phyloP scores from a whole-genome alignment of 2,329 filamentous ascomycete genomes.

The Paracorniculantispora psalliotae region DNA sequence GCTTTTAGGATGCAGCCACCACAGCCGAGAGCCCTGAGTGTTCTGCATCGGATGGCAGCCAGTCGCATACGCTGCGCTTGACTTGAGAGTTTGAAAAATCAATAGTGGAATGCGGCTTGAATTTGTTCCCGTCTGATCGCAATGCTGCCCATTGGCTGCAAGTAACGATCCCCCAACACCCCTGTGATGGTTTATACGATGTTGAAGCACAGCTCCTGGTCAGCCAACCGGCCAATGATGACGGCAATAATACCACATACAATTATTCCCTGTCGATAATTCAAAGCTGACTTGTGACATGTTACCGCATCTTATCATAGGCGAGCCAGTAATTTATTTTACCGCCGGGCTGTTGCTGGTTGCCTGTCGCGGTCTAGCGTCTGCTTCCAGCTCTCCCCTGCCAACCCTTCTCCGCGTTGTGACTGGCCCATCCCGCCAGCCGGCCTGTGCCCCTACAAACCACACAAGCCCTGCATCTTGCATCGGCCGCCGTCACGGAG shows the following conservation, averaged over 20 bases:
- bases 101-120: no score
- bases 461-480: constrained; percentile 6
- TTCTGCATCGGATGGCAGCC: background rate
- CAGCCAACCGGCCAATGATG: no score
- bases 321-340: background rate
- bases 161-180: no score
- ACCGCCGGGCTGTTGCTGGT: background rate
- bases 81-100: no score
- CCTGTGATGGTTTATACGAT: no score
- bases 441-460: background rate
- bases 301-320: background rate
- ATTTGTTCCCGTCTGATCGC: no score
- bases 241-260: background rate
- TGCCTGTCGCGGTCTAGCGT: background rate
- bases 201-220: no score
- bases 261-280: background rate
- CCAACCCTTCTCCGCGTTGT: background rate
- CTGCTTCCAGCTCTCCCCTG: background rate
- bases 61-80: no score
- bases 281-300: background rate
- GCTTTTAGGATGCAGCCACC: background rate
- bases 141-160: no score
- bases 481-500: background rate
- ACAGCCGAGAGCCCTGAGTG: no score
- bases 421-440: background rate